Conservation (phyloP, 768 basidiomycete genomes). For the Pleurotus djamor region DNA sequence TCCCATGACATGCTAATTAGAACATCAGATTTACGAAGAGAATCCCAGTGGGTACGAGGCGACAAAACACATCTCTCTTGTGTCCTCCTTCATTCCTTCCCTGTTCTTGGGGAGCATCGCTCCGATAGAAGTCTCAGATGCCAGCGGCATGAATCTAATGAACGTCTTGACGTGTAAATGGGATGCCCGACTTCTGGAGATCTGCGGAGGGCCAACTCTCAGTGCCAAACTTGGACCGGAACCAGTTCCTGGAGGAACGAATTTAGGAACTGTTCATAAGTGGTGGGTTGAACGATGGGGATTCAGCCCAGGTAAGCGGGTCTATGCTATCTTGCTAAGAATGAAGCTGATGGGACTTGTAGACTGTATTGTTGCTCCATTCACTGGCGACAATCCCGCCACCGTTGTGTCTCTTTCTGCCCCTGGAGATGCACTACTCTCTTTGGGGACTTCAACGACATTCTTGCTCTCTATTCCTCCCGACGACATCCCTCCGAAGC, state of each 20-base stretch:
- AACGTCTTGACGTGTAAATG: slow-evolving; percentile 71
- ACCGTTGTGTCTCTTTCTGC: slow-evolving; percentile 73
- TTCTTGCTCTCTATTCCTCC: slow-evolving; percentile 78
- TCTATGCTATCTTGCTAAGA: not conserved
- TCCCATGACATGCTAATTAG: not conserved
- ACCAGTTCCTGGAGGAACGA: slow-evolving; percentile 68
- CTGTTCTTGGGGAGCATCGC: slow-evolving; percentile 77
- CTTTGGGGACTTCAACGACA: slow-evolving; percentile 87
- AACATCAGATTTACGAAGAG: slow-evolving; percentile 50
- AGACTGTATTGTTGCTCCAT: slow-evolving; percentile 81
- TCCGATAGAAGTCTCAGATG: slow-evolving; percentile 85
- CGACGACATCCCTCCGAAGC: slow-evolving; percentile 56
- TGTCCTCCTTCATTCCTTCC: slow-evolving; percentile 82
- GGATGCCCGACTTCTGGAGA: slow-evolving; percentile 63
- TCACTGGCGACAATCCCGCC: slow-evolving; percentile 90
- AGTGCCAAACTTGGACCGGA: slow-evolving; percentile 72
- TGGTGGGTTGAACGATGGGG: slow-evolving; percentile 82
- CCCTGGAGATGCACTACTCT: slow-evolving; percentile 81
- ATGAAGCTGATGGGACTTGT: not conserved
- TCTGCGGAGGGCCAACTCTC: slow-evolving; percentile 67
- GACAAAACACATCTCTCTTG: slow-evolving; percentile 71
- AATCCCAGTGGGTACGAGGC: slow-evolving; percentile 52
- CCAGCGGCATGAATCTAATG: slow-evolving; percentile 91
- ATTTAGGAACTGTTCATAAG: slow-evolving; percentile 58
- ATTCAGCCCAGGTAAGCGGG: slow-evolving; percentile 54